Conservation (phyloP, 768 basidiomycete genomes). For the Lyophyllum shimeji region DNA sequence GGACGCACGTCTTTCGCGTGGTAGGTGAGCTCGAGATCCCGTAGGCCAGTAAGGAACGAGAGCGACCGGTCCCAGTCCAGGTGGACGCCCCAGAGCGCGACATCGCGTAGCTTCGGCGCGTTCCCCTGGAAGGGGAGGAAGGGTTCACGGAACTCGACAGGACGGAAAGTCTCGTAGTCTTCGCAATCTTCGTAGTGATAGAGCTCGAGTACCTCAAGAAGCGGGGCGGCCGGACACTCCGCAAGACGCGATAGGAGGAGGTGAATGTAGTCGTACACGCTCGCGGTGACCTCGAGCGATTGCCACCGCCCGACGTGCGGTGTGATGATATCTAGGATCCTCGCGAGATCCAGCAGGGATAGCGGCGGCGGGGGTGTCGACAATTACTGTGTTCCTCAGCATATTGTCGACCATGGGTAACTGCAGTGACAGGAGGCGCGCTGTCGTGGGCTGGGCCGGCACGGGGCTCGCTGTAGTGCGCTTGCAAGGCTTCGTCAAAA, state of each 20-base stretch:
- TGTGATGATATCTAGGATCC: constrained; percentile 42
- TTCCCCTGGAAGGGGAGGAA: constrained; percentile 54
- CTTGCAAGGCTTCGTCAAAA: constrained; percentile 22
- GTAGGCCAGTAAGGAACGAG: constrained; percentile 43
- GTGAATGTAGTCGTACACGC: constrained; percentile 47
- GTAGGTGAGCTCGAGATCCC: constrained; percentile 58
- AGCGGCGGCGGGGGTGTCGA: constrained; percentile 23
- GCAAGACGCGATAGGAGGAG: constrained; percentile 42
- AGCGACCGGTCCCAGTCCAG: constrained; percentile 59
- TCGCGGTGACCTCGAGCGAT: constrained; percentile 44
- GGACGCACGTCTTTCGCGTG: constrained; percentile 66
- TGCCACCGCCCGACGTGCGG: constrained; percentile 59
- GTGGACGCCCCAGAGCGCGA: constrained; percentile 69
- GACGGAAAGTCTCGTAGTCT: constrained; percentile 37
- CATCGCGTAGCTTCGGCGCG: constrained; percentile 48
- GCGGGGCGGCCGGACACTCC: constrained; percentile 44
- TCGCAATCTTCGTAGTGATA: constrained; percentile 56
- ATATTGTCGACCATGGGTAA: constrained; percentile 11
- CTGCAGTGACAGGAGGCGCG: not conserved
- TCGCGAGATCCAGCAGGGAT: constrained; percentile 30
- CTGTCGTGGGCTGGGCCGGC: not conserved
- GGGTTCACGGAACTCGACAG: constrained; percentile 36
- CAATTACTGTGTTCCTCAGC: constrained; percentile 21
- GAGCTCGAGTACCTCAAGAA: constrained; percentile 54
- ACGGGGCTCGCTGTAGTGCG: not conserved